A percentile compares a stretch with the other conserved stretches of the same genome.
Conservation (phyloP, 495 filamentous ascomycete genomes). For the Achaetomiella virescens region DNA sequence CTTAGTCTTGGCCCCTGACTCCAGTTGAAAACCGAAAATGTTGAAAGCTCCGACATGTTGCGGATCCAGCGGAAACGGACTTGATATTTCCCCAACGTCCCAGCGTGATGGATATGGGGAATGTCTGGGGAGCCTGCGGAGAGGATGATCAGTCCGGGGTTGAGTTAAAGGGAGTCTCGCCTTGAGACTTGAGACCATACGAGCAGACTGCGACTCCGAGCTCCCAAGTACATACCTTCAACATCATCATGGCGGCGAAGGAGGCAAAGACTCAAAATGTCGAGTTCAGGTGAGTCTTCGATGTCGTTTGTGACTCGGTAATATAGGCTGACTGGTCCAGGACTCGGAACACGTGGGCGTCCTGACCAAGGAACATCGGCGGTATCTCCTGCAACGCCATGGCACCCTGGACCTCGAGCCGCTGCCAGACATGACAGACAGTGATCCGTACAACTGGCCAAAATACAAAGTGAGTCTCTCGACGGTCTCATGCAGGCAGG, state of each 20-base stretch:
- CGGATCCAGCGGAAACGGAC: too few species aligned
- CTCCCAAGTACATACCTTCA: too few species aligned
- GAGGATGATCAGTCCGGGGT: background rate
- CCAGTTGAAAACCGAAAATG: background rate
- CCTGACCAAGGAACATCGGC: background rate
- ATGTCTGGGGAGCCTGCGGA: constrained; percentile 1
- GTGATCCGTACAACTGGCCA: constrained; percentile 4
- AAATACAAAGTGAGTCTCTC: background rate
- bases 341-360: background rate
- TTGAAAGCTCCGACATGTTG: background rate
- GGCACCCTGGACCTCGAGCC: constrained; percentile 6
- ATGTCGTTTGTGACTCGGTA: background rate
- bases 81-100: too few species aligned
- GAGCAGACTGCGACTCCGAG: too few species aligned
- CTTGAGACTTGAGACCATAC: too few species aligned
- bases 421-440: constrained; percentile 3
- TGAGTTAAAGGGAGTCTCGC: background rate
- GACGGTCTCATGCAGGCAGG: background rate
- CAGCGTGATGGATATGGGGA: background rate
- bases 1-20: background rate
- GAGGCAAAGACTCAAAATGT: background rate
- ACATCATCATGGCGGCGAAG: too few species aligned
- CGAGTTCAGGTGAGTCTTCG: background rate
- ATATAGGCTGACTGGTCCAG: background rate
- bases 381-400: constrained; percentile 5